Base-by-base conservation (phyloP, 345 rosid species). In the Lepidium sativum region DNA sequence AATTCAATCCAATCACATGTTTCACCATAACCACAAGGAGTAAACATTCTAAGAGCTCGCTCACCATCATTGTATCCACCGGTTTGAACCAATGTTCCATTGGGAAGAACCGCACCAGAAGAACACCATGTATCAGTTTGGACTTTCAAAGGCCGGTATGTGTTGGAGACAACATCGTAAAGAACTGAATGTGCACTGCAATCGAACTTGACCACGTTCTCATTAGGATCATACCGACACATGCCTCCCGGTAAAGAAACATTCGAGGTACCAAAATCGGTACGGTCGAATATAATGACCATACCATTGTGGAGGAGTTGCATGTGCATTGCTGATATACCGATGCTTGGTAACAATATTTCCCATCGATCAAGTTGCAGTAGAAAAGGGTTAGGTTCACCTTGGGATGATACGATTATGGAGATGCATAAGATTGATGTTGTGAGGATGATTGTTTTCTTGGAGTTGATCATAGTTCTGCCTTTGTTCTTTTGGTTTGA, bases 321-420 rank as follows among this genome's bases (percentile, higher is more conserved):
- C 83, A 86, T 84, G 84, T 91, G 96, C 97, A 91, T 86, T 61
- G 96, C 89, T 16, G 97, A 91, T 69, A 88, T 51, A 69, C 97
- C 97, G 41, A 84, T 72, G 84, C 82, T 88, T 40, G 77, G 61
- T 40, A 67, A 76, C 57, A 70, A 31, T 9, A 54, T 20, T 54
- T 70, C 69, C 75, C 75, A 70, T 2, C 69, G 69, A 29, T 70
- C 69, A 9, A 70, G 25, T 27, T 62, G 75, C 74, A 61, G 5
- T 10, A 15, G 16, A 33, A 52, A 69, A 27, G 74, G 66, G 43
- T 14, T 14, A 41, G 38, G 40, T 52, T 61, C 23, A 38, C 38
- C n/a, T 47, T 55, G 37, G 18, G 47, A 41, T 43, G 23, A 9
- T 37, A 63, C 55, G 64, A 49, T 17, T 31, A 62, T 5, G 25